Percentiles rank a stretch among this genome's conserved stretches.
phyloP scores from a whole-genome alignment of 805 yeast genomes.

The Kodamaea hsintzibuensis region DNA sequence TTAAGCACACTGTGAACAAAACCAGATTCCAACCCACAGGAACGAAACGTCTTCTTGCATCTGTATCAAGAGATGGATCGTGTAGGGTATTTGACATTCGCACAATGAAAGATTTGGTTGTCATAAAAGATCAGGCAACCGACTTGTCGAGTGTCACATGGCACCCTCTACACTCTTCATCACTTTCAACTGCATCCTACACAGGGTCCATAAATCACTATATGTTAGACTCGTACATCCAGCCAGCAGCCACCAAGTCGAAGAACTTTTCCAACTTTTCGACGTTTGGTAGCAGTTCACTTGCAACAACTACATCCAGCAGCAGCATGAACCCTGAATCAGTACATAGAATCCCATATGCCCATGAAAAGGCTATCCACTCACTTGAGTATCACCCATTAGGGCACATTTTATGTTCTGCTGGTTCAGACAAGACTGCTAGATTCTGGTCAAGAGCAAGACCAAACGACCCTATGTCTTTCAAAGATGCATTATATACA shows the following conservation, averaged over 20 bases:
- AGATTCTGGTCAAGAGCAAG: conserved; percentile 93
- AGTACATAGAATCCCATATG: conserved; percentile 75
- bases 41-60: conserved; percentile 69
- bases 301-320: conserved; percentile 5
- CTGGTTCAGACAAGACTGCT: conserved; percentile 90
- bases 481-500: conserved; percentile 79
- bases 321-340: conserved; percentile 28
- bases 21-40: conserved; percentile 86
- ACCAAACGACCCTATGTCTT: conserved; percentile 84
- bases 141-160: conserved; percentile 86
- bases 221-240: conserved; percentile 52
- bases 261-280: conserved; percentile 16
- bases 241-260: conserved; percentile 26
- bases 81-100: conserved; percentile 86
- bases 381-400: conserved; percentile 89
- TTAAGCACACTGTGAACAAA: conserved; percentile 90
- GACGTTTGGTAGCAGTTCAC: background rate
- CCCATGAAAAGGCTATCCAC: conserved; percentile 92
- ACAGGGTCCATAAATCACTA: conserved; percentile 87
- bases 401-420: conserved; percentile 89
- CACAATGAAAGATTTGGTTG: conserved; percentile 72
- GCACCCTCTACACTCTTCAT: conserved; percentile 86
- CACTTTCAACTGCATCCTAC: conserved; percentile 82
- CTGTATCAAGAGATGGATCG: conserved; percentile 86
- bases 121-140: conserved; percentile 75